phyloP scores from a whole-genome alignment of 2,329 filamentous ascomycete genomes.

The Ceratocystis cubensis region DNA sequence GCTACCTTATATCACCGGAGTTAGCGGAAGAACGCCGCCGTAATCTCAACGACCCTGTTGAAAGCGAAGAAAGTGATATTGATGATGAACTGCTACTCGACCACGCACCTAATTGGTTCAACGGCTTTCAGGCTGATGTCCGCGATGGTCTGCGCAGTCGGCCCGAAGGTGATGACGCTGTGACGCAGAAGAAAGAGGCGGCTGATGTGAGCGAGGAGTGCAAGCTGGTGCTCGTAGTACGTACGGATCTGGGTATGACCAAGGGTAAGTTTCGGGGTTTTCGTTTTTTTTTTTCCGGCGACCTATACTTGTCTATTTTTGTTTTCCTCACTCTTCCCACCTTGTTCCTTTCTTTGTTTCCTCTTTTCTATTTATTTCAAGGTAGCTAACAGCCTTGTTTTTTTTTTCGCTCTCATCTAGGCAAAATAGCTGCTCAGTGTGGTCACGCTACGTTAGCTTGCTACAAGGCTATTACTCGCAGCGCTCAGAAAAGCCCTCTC shows the following conservation, averaged over 20 bases:
- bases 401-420: conserved; percentile 34
- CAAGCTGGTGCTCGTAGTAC: conserved; percentile 83
- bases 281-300: background rate
- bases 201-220: conserved; percentile 59
- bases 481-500: conserved; percentile 38
- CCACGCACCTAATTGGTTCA: conserved; percentile 56
- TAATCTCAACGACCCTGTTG: conserved; percentile 47
- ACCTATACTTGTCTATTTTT: background rate
- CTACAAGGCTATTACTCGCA: conserved; percentile 67
- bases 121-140: conserved; percentile 46
- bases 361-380: background rate
- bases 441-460: conserved; percentile 93
- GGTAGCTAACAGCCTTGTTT: background rate
- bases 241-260: conserved; percentile 93
- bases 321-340: background rate
- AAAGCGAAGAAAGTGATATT: conserved; percentile 57
- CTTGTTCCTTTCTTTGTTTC: background rate
- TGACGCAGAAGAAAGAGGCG: conserved; percentile 22
- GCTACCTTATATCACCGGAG: conserved; percentile 45
- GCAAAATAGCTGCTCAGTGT: conserved; percentile 94
- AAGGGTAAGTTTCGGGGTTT: conserved; percentile 52
- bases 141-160: conserved; percentile 40
- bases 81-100: conserved; percentile 49
- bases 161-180: conserved; percentile 27
- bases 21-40: conserved; percentile 45